Conservation (phyloP, 768 basidiomycete genomes). For the Leucocoprinus birnbaumii region DNA sequence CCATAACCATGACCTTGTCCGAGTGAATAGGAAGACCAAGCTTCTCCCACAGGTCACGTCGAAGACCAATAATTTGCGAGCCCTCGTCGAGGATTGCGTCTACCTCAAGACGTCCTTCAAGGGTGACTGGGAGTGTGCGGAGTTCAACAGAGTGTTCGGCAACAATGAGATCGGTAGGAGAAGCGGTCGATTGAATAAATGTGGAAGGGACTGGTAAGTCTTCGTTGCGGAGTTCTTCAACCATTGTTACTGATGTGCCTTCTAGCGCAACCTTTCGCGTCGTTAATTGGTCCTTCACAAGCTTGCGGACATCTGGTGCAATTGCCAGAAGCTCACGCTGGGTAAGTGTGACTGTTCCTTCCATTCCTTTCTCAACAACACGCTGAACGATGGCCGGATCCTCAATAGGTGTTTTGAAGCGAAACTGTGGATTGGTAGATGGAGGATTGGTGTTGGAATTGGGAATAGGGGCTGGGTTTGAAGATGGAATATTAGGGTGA, state of each 20-base stretch:
- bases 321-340: constrained; percentile 14
- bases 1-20: constrained; percentile 17
- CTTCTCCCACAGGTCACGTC: constrained; percentile 17
- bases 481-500: background rate
- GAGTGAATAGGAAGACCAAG: constrained; percentile 9
- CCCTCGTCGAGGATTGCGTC: constrained; percentile 17
- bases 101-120: constrained; percentile 9
- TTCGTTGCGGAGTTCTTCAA: background rate
- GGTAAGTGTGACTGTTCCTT: constrained; percentile 14
- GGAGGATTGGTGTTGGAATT: background rate
- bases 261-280: constrained; percentile 6
- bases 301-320: constrained; percentile 15
- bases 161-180: constrained; percentile 1
- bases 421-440: constrained; percentile 3
- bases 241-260: background rate
- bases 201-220: background rate
- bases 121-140: constrained; percentile 9
- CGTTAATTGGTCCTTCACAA: constrained; percentile 13
- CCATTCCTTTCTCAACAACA: constrained; percentile 11
- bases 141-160: constrained; percentile 16
- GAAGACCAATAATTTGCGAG: constrained; percentile 14
- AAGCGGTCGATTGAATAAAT: background rate
- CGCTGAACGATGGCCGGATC: constrained; percentile 1
- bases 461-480: background rate
- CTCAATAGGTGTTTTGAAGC: constrained; percentile 15